Percentiles rank a stretch among this genome's conserved stretches.
These are phyloP conservation scores for Cordyceps sp. DNA, from an alignment of 2,329 filamentous ascomycete species.

Conservation along the genomic window DNA sequence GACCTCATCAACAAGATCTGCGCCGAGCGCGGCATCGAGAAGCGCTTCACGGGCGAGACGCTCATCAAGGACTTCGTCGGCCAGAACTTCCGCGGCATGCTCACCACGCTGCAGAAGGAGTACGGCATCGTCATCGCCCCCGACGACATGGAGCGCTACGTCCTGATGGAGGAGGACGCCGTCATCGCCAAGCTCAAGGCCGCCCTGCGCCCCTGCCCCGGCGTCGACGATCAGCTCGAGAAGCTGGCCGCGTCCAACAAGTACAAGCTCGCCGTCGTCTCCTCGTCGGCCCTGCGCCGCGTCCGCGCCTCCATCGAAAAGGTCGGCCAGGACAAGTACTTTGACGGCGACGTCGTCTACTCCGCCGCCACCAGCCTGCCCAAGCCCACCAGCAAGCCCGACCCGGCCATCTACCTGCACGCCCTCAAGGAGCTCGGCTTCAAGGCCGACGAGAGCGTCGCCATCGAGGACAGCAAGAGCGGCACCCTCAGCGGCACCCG, in stretches of 20 bases:
- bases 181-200: constrained; percentile 67
- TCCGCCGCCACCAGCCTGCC: constrained; percentile 65
- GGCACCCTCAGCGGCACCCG: constrained; percentile 59
- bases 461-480: constrained; percentile 79
- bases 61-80: constrained; percentile 82
- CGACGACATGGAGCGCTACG: constrained; percentile 58
- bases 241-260: constrained; percentile 41
- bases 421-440: constrained; percentile 60
- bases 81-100: constrained; percentile 90
- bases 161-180: constrained; percentile 61
- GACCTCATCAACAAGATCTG: constrained; percentile 80
- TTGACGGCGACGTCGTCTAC: constrained; percentile 59
- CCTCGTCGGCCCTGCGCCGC: constrained; percentile 60
- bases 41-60: constrained; percentile 60
- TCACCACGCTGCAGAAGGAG: constrained; percentile 57
- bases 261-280: constrained; percentile 67
- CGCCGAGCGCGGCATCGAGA: constrained; percentile 40
- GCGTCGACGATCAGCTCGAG: constrained; percentile 51
- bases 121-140: constrained; percentile 53
- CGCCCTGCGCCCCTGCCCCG: constrained; percentile 49
- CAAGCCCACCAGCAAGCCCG: constrained; percentile 75
- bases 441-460: constrained; percentile 54
- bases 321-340: constrained; percentile 66
- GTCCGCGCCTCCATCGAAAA: constrained; percentile 66
- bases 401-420: constrained; percentile 74